phyloP scores from a whole-genome alignment of 148 eudicot species.

The Tetragonia tetragonoides region DNA sequence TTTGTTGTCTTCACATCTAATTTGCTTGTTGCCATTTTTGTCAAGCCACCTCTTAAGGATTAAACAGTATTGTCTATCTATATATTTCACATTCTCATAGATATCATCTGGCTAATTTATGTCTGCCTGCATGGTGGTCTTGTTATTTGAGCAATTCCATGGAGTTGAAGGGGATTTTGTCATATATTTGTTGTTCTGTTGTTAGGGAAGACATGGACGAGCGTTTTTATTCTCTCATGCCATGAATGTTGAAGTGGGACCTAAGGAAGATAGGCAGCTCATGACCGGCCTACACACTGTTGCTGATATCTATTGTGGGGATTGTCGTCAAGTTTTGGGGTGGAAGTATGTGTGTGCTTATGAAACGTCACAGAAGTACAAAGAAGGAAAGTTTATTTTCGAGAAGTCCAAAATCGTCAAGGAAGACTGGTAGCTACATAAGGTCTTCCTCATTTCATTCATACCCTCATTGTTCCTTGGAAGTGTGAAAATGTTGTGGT shows the following conservation, averaged over 20 bases:
- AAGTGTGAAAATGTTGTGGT: conserved; percentile 9
- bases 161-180: conserved; percentile 11
- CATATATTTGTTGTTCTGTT: conserved; percentile 5
- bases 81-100: too few relatives aligned
- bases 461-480: conserved; percentile 7
- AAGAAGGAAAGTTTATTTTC: conserved; percentile 55
- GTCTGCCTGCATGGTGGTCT: background rate
- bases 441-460: conserved; percentile 15
- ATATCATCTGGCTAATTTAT: too few relatives aligned
- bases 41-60: background rate
- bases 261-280: conserved; percentile 47
- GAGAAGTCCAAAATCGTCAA: conserved; percentile 58
- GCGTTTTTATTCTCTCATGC: conserved; percentile 57
- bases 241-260: conserved; percentile 48
- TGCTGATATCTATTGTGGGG: conserved; percentile 50
- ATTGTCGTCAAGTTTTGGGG: conserved; percentile 48
- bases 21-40: background rate
- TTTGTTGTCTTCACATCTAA: background rate
- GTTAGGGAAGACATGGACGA: conserved; percentile 40
- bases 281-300: conserved; percentile 62
- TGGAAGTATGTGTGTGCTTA: conserved; percentile 62
- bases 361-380: conserved; percentile 49
- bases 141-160: background rate
- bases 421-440: conserved; percentile 45
- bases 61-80: background rate